These are phyloP conservation scores for Podaxis sp. DNA, from an alignment of 768 basidiomycete genomes.

Conservation along the genomic window DNA sequence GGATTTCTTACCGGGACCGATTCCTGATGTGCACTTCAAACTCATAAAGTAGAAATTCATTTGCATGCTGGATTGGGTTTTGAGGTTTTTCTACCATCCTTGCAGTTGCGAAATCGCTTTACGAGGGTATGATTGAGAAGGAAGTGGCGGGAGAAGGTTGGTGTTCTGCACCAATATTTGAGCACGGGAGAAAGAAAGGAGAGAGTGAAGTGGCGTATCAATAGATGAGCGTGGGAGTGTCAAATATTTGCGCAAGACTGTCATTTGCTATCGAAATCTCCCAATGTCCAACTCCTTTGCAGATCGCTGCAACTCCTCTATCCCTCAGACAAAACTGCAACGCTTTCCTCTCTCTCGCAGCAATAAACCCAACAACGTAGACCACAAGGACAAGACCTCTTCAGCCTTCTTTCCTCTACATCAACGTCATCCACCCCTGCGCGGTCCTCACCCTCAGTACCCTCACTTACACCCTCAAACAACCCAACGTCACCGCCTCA, in stretches of 20 bases:
- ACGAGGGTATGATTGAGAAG: too few species aligned
- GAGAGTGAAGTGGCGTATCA: too few species aligned
- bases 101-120: too few species aligned
- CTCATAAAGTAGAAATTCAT: too few species aligned
- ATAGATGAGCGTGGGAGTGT: too few species aligned
- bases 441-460: constrained; percentile 17
- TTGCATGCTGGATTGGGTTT: too few species aligned
- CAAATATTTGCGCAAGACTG: not conserved
- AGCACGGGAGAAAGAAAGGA: too few species aligned
- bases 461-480: constrained; percentile 32
- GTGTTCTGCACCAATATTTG: too few species aligned
- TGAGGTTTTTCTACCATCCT: too few species aligned
- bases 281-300: constrained; percentile 72
- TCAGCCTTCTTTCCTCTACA: constrained; percentile 23
- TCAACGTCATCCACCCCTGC: constrained; percentile 17
- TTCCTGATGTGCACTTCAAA: too few species aligned
- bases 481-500: constrained; percentile 25
- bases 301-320: constrained; percentile 72
- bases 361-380: constrained; percentile 8
- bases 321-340: constrained; percentile 45
- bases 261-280: not conserved
- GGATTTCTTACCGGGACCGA: too few species aligned
- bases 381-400: constrained; percentile 7
- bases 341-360: constrained; percentile 16
- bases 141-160: too few species aligned